phyloP scores from a whole-genome alignment of 2,329 filamentous ascomycete genomes.

The Monosporascus cannonballus region DNA sequence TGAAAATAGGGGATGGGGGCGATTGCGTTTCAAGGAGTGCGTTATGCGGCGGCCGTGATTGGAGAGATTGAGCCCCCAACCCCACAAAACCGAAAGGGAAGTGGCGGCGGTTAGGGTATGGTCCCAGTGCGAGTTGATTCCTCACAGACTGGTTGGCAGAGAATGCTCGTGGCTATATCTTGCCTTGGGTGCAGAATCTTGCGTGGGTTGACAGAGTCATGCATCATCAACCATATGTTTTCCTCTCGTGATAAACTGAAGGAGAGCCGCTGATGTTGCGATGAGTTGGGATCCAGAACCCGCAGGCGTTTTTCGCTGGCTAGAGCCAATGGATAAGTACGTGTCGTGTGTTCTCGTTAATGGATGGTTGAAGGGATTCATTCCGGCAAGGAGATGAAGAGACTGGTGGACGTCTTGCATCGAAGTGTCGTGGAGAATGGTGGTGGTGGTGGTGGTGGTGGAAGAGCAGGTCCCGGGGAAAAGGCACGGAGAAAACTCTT shows the following conservation, averaged over 20 bases:
- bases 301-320: too few relatives aligned
- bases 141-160: neutral
- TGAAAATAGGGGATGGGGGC: neutral
- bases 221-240: conserved; percentile 3
- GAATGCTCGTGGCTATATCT: neutral
- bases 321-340: too few relatives aligned
- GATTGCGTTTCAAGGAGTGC: neutral
- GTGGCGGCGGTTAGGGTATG: neutral
- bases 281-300: too few relatives aligned
- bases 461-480: neutral
- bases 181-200: conserved; percentile 4
- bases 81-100: neutral
- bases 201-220: conserved; percentile 21
- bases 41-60: neutral
- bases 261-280: too few relatives aligned
- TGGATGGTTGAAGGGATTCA: too few relatives aligned
- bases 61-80: neutral
- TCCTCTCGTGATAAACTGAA: neutral
- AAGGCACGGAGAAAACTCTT: neutral
- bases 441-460: neutral
- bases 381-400: too few relatives aligned
- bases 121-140: neutral
- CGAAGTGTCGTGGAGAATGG: too few relatives aligned
- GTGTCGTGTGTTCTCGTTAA: too few relatives aligned
- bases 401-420: too few relatives aligned